Conservation (phyloP, 805 yeast genomes). For the Lipomyces mesembrius region DNA sequence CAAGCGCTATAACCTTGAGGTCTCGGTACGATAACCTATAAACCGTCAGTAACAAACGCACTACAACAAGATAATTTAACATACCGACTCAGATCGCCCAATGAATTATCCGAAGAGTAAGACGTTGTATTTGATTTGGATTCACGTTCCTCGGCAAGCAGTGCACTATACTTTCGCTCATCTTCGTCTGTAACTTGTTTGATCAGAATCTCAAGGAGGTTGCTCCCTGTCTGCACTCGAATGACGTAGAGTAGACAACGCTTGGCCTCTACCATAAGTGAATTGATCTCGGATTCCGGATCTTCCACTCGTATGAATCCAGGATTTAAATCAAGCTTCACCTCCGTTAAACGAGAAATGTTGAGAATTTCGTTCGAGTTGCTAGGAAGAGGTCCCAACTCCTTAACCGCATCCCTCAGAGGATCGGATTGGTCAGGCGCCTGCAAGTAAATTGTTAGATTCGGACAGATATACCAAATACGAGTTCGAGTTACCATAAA, state of each 20-base stretch:
- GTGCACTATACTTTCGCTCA: constrained; percentile 64
- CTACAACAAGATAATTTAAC: neutral
- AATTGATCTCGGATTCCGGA: constrained; percentile 60
- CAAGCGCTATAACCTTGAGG: constrained; percentile 75
- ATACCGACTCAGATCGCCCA: constrained; percentile 24
- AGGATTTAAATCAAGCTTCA: constrained; percentile 65
- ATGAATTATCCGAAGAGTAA: constrained; percentile 38
- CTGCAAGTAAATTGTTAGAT: neutral
- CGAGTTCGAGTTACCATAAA: constrained; percentile 27
- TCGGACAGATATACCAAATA: neutral
- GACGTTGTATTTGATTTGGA: constrained; percentile 33
- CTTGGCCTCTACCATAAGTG: constrained; percentile 75
- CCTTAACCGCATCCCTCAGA: constrained; percentile 52
- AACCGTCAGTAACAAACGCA: neutral
- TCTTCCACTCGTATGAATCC: constrained; percentile 52
- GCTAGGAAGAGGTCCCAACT: constrained; percentile 50
- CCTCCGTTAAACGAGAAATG: constrained; percentile 56
- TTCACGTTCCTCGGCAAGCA: constrained; percentile 55
- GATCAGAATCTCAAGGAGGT: constrained; percentile 68
- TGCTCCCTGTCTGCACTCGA: constrained; percentile 73
- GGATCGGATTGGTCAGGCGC: constrained; percentile 55
- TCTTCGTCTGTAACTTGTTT: constrained; percentile 70
- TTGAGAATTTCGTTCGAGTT: constrained; percentile 55
- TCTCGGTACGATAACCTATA: constrained; percentile 60
- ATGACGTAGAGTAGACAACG: constrained; percentile 80